These are phyloP conservation scores for Adansonia digitata DNA, from an alignment of 345 rosid species.

Conservation along the genomic window DNA sequence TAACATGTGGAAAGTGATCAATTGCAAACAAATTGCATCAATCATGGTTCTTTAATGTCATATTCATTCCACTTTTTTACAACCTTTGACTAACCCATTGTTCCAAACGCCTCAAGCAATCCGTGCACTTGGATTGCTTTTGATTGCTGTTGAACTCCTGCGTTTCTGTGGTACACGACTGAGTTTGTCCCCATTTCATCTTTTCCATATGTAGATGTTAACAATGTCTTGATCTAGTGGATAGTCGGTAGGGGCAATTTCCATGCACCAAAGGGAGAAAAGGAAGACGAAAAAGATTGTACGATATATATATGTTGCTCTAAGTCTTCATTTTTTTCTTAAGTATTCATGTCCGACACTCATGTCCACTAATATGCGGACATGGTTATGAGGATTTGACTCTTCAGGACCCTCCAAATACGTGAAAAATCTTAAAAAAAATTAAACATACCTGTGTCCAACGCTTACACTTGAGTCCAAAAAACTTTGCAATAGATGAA, in stretches of 20 bases:
- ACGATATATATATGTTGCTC: too few relatives aligned
- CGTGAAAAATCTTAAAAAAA: too few relatives aligned
- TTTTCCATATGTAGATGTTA: neutral
- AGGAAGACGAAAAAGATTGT: neutral
- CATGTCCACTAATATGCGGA: too few relatives aligned
- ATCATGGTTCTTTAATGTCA: slow-evolving; percentile 9
- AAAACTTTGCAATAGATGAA: neutral
- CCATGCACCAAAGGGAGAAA: neutral
- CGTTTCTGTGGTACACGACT: slow-evolving; percentile 20
- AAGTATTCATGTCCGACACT: too few relatives aligned
- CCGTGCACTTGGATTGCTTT: slow-evolving; percentile 5
- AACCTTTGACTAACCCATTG: slow-evolving; percentile 37
- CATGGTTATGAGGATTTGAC: too few relatives aligned
- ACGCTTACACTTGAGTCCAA: too few relatives aligned
- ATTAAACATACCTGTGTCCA: too few relatives aligned
- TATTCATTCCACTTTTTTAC: slow-evolving; percentile 9
- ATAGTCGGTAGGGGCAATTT: neutral
- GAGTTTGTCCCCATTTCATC: neutral
- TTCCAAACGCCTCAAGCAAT: neutral
- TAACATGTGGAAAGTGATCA: slow-evolving; percentile 16
- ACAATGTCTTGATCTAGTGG: neutral
- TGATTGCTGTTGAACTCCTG: neutral
- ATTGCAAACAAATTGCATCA: neutral
- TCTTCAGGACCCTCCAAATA: too few relatives aligned
- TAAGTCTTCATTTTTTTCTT: too few relatives aligned